Evolutionary conservation across 75 land plant species (phyloP).

Genomic region (Gnetum montanum): DNA sequence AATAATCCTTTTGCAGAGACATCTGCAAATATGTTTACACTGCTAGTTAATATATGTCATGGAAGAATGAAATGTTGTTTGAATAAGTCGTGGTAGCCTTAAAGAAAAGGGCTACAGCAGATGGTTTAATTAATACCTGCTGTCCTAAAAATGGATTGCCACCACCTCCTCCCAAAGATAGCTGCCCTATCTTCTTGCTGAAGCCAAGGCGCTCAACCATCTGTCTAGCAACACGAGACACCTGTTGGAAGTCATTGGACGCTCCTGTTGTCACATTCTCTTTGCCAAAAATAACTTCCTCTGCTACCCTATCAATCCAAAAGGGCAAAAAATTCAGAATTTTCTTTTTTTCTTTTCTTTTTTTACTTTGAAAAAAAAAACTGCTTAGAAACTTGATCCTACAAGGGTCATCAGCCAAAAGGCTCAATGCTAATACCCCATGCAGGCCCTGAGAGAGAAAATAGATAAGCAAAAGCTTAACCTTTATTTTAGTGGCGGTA

Average conservation of each 20-base stretch:
- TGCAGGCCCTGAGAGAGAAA: too few relatives aligned
- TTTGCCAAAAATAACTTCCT: slow-evolving; percentile 93
- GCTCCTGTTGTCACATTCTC: slow-evolving; percentile 99
- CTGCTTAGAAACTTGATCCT: neutral
- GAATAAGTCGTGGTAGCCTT: neutral
- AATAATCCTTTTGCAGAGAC: slow-evolving; percentile 86
- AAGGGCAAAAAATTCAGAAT: neutral
- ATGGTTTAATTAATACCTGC: too few relatives aligned
- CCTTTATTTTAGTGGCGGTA: too few relatives aligned
- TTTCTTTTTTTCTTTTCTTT: too few relatives aligned
- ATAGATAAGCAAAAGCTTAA: too few relatives aligned
- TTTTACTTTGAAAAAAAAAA: too few relatives aligned
- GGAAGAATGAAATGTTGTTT: neutral
- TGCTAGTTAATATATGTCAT: neutral
- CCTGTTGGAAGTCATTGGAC: slow-evolving; percentile 99
- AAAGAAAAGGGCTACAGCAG: neutral
- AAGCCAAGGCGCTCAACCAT: slow-evolving; percentile 99
- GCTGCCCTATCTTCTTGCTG: slow-evolving; percentile 97
- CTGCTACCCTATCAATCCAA: slow-evolving; percentile 78
- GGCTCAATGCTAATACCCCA: neutral
- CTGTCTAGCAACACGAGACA: slow-evolving; percentile 94
- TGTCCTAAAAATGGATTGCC: slow-evolving; percentile 99
- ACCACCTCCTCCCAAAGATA: slow-evolving; percentile 89
- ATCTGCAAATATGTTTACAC: slow-evolving; percentile 54
- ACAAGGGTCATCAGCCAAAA: neutral